Base-by-base conservation (phyloP, 1,284 basidiomycete species). In the Trichosporon sp. region DNA sequence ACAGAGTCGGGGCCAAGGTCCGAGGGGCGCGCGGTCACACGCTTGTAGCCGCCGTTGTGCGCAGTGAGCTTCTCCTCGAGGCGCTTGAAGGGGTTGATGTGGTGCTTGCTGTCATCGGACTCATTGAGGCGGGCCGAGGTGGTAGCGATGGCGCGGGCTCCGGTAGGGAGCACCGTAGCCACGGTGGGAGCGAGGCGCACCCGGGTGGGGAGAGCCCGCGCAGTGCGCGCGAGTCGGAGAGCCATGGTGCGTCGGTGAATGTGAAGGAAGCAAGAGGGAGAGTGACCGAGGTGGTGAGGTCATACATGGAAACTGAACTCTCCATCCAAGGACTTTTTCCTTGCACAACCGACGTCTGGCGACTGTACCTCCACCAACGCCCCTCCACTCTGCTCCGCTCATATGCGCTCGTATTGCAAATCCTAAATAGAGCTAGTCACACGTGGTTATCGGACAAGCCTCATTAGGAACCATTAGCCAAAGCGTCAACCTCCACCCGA, bases 1-100 rank as follows among this genome's bases (percentile, higher is more conserved):
- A 85, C 87, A 80, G 90, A 85, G 26, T 79, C 76, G 65, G 86
- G 79, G 71, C 86, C 84, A 71, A 94, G 86, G 12, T 88, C 84
- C 63, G 88, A 89, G 78, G 91, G 91, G 61, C 82, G 83, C 78
- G 93, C 91, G 5, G 90, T 90, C 3, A 38, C 35, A 1, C 63
- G 48, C n/a, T 67, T 56, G n/a, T 75, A 74, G 0, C 73, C 66
- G 21, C 77, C 77, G 16, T 56, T 26, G 68, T 74, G 71, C 8
- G 38, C 38, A n/a, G 73, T 69, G 16, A 69, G 65, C 16, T 71
- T 56, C 5, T 31, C 38, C 5, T 66, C 19, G 19, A 67, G 67
- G 12, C 32, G 48, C 38, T 48, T 19, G 65, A 74, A 67, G 19
- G 73, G 73, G 65, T 68, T 68, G 63, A 71, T 46, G 7, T 16